phyloP scores from a whole-genome alignment of 768 basidiomycete species.

The Lentinula detonsa region DNA sequence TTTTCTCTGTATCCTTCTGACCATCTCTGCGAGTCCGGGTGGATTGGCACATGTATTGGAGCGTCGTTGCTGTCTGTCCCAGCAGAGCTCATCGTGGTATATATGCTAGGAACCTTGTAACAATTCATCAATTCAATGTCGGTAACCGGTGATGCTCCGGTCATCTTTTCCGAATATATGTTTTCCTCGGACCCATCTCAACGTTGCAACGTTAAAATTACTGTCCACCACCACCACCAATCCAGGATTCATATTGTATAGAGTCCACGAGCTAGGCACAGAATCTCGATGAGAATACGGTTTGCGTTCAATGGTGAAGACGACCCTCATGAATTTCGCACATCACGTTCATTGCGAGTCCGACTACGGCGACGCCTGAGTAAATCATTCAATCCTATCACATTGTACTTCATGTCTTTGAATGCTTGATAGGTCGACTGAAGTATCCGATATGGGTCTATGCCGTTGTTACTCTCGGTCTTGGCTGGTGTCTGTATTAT shows the following conservation, averaged over 20 bases:
- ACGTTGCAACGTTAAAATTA: too few species aligned
- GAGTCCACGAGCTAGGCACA: neutral
- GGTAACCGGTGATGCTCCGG: too few species aligned
- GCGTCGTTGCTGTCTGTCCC: neutral
- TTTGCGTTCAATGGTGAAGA: neutral
- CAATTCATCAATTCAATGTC: too few species aligned
- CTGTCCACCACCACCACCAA: too few species aligned
- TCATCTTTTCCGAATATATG: too few species aligned
- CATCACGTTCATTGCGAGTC: neutral
- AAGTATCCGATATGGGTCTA: neutral
- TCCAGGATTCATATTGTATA: neutral
- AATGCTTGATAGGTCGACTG: neutral
- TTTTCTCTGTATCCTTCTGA: constrained; percentile 53
- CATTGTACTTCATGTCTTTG: neutral
- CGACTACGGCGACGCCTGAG: neutral
- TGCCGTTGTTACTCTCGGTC: neutral
- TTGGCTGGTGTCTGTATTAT: neutral
- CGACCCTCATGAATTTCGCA: neutral
- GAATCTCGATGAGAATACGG: neutral
- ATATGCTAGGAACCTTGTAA: neutral
- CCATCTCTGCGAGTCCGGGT: neutral
- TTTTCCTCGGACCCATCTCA: too few species aligned
- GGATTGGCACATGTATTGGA: neutral
- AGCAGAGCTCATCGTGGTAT: constrained; percentile 3
- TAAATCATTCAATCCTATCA: neutral